These are phyloP conservation scores for Umbelopsis sp. DNA, from an alignment of 192 early-diverging fungal genomes.

Conservation along the genomic window DNA sequence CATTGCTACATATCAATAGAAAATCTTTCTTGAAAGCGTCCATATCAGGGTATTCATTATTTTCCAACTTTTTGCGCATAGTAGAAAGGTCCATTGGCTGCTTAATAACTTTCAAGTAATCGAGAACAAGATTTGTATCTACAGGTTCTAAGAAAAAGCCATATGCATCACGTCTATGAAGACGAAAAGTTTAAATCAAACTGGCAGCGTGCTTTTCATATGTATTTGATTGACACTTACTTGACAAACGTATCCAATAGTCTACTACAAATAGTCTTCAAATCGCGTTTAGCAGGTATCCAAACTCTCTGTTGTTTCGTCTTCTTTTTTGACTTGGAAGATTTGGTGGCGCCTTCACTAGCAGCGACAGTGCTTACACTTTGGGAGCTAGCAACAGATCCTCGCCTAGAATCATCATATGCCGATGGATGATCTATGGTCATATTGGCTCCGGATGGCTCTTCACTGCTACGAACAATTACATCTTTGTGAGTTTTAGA, in stretches of 20 bases:
- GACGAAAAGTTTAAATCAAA: neutral
- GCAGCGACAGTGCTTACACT: neutral
- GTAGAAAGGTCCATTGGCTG: slow-evolving; percentile 93
- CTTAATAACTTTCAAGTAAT: slow-evolving; percentile 81
- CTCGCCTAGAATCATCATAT: neutral
- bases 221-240: slow-evolving; percentile 35
- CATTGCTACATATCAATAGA: slow-evolving; percentile 75
- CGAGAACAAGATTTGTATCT: slow-evolving; percentile 70
- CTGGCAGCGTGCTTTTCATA: neutral
- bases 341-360: neutral
- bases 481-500: slow-evolving; percentile 8
- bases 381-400: neutral
- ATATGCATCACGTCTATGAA: slow-evolving; percentile 74
- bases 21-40: slow-evolving; percentile 80
- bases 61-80: slow-evolving; percentile 74
- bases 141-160: slow-evolving; percentile 89
- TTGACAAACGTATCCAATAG: slow-evolving; percentile 67
- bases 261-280: slow-evolving; percentile 65
- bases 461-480: slow-evolving; percentile 1
- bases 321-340: slow-evolving; percentile 34
- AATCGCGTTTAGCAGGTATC: slow-evolving; percentile 47
- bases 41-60: slow-evolving; percentile 62
- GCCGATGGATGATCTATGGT: neutral
- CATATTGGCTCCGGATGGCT: slow-evolving; percentile 11
- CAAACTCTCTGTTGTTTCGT: slow-evolving; percentile 34